These are phyloP conservation scores for Nicotiana obtusifolia DNA, from an alignment of 257 asterid genomes.

Conservation along the genomic window DNA sequence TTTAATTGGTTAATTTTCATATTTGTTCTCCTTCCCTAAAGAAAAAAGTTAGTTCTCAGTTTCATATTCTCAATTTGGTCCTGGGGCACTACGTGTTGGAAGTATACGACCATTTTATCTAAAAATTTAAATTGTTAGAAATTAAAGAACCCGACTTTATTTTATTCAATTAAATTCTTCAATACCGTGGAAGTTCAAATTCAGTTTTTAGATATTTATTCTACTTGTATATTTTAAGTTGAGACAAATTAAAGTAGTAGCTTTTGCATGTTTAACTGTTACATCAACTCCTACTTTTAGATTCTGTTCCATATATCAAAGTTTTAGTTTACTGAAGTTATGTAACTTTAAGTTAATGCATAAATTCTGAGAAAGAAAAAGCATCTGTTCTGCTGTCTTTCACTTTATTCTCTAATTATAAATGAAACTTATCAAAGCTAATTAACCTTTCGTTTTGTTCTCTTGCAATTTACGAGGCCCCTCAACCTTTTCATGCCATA, in stretches of 20 bases:
- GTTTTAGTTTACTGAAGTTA: background rate
- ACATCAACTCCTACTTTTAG: constrained; percentile 9
- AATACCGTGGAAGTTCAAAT: background rate
- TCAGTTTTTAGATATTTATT: background rate
- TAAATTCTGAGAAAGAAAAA: background rate
- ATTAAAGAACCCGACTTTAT: no score
- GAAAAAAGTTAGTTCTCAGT: background rate
- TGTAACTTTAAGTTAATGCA: constrained; percentile 4
- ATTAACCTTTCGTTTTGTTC: constrained; percentile 15
- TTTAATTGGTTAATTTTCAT: background rate
- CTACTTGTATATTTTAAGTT: background rate
- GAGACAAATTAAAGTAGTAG: background rate
- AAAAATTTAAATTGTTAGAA: no score
- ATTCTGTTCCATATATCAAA: constrained; percentile 2
- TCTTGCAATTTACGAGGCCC: constrained; percentile 19
- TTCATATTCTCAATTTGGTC: no score
- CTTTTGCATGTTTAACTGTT: constrained; percentile 6
- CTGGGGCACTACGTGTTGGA: no score
- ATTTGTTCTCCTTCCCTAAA: background rate
- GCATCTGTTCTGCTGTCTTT: background rate
- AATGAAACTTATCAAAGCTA: constrained; percentile 16
- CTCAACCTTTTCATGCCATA: constrained; percentile 34
- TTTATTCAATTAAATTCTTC: no score
- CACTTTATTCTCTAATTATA: constrained; percentile 18
- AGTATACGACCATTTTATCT: no score